Percentiles rank a stretch among this genome's conserved stretches.
These are phyloP conservation scores for Colletotrichum caudatum DNA, from an alignment of 2,329 filamentous ascomycete species.

Conservation along the genomic window DNA sequence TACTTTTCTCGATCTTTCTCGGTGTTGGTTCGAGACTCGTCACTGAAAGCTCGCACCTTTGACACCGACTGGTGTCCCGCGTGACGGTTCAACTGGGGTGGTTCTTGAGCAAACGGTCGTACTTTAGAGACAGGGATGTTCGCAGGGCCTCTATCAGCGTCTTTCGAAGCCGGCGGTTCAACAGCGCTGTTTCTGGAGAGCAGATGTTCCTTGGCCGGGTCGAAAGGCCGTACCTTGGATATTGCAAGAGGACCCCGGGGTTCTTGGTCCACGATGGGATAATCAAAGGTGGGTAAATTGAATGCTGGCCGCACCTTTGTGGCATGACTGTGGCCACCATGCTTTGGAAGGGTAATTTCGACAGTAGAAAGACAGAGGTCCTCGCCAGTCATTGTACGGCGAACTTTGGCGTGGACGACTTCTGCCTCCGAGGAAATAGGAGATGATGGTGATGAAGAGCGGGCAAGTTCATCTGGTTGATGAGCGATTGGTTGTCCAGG, in stretches of 20 bases:
- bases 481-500: constrained; percentile 32
- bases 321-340: constrained; percentile 43
- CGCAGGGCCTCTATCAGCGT: neutral
- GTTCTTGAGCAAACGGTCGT: constrained; percentile 26
- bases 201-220: constrained; percentile 26
- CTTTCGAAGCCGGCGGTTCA: neutral
- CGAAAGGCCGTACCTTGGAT: constrained; percentile 45
- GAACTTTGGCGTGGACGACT: constrained; percentile 42
- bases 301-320: constrained; percentile 48
- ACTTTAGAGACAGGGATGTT: constrained; percentile 33
- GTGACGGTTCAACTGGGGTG: constrained; percentile 35
- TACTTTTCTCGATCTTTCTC: neutral
- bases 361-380: constrained; percentile 37
- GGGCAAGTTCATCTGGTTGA: constrained; percentile 9
- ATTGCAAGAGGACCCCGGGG: constrained; percentile 26
- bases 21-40: neutral
- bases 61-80: constrained; percentile 30
- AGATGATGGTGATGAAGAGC: constrained; percentile 21
- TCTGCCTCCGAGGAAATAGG: constrained; percentile 42
- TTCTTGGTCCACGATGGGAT: constrained; percentile 24
- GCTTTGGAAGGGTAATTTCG: constrained; percentile 37
- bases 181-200: neutral
- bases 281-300: constrained; percentile 38
- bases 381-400: constrained; percentile 39
- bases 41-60: constrained; percentile 30